Evolutionary conservation across 345 rosid genomes (phyloP).

Genomic region (Pistacia atlantica): DNA sequence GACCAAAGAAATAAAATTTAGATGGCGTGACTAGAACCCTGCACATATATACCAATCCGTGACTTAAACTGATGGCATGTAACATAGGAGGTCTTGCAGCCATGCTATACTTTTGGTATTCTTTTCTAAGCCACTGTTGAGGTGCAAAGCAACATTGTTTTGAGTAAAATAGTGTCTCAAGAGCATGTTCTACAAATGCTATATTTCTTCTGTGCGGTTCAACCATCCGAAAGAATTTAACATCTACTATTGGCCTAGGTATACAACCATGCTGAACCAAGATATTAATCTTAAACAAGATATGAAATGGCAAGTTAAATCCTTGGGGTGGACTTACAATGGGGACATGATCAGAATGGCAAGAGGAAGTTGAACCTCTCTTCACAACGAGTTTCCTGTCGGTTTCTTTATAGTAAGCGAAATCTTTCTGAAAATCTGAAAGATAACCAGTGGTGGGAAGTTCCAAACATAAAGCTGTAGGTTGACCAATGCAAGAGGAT

Average conservation of each 20-base stretch:
- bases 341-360: slow-evolving; percentile 36
- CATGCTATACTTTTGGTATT: slow-evolving; percentile 3
- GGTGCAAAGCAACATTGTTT: slow-evolving; percentile 54
- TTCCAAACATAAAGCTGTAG: slow-evolving; percentile 56
- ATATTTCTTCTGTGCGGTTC: slow-evolving; percentile 23
- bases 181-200: slow-evolving; percentile 40
- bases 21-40: slow-evolving; percentile 55
- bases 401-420: slow-evolving; percentile 35
- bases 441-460: slow-evolving; percentile 28
- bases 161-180: slow-evolving; percentile 33
- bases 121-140: slow-evolving; percentile 38
- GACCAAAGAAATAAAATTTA: slow-evolving; percentile 52
- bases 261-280: slow-evolving; percentile 54
- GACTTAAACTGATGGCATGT: slow-evolving; percentile 32
- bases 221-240: slow-evolving; percentile 33
- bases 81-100: slow-evolving; percentile 26
- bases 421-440: slow-evolving; percentile 39
- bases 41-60: slow-evolving; percentile 43
- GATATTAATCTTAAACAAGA: slow-evolving; percentile 44
- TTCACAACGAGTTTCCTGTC: slow-evolving; percentile 17
- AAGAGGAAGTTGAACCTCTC: slow-evolving; percentile 30
- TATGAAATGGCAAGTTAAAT: slow-evolving; percentile 35
- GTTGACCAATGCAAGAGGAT: slow-evolving; percentile 44
- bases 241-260: slow-evolving; percentile 45
- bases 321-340: slow-evolving; percentile 39